These are phyloP conservation scores for Aspergillus sp. DNA, from an alignment of 2,329 filamentous ascomycete species.

Conservation along the genomic window DNA sequence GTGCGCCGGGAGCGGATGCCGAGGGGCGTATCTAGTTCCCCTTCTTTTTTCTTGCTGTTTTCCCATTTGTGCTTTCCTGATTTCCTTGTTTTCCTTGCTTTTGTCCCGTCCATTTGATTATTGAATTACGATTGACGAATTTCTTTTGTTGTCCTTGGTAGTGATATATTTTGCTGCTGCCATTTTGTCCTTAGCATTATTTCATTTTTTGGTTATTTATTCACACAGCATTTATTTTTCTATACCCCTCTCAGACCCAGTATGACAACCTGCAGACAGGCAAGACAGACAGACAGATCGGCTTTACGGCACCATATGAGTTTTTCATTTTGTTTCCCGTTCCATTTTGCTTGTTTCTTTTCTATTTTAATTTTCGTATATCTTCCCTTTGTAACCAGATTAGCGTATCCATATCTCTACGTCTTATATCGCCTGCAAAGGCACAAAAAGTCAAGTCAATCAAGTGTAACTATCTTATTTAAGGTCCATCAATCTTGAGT, in stretches of 20 bases:
- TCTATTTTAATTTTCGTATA: not conserved
- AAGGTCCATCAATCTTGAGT: too few species aligned
- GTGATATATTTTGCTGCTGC: not conserved
- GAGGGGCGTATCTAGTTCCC: constrained; percentile 18
- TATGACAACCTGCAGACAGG: not conserved
- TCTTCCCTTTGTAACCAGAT: too few species aligned
- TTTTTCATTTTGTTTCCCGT: not conserved
- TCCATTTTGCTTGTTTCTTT: not conserved
- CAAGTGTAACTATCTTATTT: too few species aligned
- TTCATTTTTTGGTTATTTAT: not conserved
- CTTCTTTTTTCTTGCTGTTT: not conserved
- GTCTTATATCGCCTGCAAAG: too few species aligned
- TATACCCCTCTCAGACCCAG: not conserved
- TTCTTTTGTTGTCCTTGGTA: not conserved
- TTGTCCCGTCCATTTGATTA: too few species aligned
- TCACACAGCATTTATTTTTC: not conserved
- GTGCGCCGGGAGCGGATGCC: constrained; percentile 18
- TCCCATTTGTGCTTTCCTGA: not conserved
- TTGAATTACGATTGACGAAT: constrained; percentile 1
- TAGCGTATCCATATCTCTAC: too few species aligned
- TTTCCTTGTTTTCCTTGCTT: not conserved
- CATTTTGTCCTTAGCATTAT: too few species aligned
- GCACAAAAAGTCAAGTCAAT: too few species aligned
- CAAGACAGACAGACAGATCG: not conserved
- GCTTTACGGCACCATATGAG: not conserved